Percentiles rank a stretch among this genome's conserved stretches.
These are phyloP conservation scores for Mycocentrospora acerina DNA, from an alignment of 2,329 filamentous ascomycete genomes.

Conservation along the genomic window DNA sequence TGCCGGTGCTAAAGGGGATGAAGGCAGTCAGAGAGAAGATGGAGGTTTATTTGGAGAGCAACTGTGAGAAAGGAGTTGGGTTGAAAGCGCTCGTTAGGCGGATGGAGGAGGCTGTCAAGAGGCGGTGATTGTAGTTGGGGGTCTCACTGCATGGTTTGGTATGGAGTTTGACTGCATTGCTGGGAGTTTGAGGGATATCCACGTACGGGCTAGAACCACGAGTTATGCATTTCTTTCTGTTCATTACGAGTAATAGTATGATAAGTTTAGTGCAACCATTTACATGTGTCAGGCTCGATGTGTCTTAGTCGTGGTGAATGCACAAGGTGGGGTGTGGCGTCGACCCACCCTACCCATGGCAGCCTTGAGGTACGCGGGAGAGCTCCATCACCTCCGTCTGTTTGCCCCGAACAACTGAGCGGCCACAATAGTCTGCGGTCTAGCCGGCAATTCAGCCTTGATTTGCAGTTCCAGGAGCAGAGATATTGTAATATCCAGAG, in stretches of 20 bases:
- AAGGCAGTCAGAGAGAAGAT: constrained; percentile 70
- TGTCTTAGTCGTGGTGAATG: background rate
- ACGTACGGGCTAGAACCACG: constrained; percentile 5
- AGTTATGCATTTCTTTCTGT: constrained; percentile 1
- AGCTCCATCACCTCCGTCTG: constrained; percentile 18
- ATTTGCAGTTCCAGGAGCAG: background rate
- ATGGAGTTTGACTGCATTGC: constrained; percentile 9
- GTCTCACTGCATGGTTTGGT: background rate
- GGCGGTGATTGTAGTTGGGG: constrained; percentile 28
- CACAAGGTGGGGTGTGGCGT: too few relatives aligned
- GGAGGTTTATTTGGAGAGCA: constrained; percentile 78
- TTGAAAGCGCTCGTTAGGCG: constrained; percentile 58
- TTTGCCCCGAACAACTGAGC: constrained; percentile 10
- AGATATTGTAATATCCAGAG: background rate
- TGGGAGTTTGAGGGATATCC: constrained; percentile 13
- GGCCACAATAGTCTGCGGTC: background rate
- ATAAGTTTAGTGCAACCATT: background rate
- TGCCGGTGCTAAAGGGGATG: constrained; percentile 76
- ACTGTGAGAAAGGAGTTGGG: constrained; percentile 75
- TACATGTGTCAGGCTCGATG: background rate
- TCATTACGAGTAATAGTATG: too few relatives aligned
- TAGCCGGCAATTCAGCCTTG: too few relatives aligned
- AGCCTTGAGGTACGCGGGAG: constrained; percentile 28
- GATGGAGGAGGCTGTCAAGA: constrained; percentile 67
- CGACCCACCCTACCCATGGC: constrained; percentile 8